A percentile compares a stretch with the other conserved stretches of the same genome.
These are phyloP conservation scores for Turnera subulata DNA, from an alignment of 345 rosid species.

Conservation along the genomic window DNA sequence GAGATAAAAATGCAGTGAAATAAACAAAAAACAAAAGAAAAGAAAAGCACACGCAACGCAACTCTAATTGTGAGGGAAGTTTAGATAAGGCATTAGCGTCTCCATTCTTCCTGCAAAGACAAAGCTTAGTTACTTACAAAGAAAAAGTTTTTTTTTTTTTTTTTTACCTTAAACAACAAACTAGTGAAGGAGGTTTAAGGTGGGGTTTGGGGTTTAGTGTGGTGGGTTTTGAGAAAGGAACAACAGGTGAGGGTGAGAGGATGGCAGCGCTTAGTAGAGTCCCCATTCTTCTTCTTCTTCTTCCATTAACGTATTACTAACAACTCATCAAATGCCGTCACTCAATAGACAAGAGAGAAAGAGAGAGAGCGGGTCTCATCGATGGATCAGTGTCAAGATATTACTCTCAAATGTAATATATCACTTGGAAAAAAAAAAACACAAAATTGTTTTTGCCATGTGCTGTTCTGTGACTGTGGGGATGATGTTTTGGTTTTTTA, in stretches of 20 bases:
- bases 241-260: constrained; percentile 22
- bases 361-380: too few relatives aligned
- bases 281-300: constrained; percentile 22
- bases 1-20: too few relatives aligned
- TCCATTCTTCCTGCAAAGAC: constrained; percentile 36
- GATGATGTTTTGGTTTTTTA: too few relatives aligned
- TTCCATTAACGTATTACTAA: too few relatives aligned
- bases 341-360: too few relatives aligned
- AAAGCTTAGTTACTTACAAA: neutral
- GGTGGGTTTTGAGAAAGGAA: constrained; percentile 10
- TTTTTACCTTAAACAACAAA: constrained; percentile 36
- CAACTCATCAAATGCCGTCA: too few relatives aligned
- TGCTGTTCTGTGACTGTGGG: too few relatives aligned
- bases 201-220: neutral
- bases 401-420: too few relatives aligned
- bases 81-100: constrained; percentile 28
- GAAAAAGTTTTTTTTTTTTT: constrained; percentile 14
- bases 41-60: too few relatives aligned
- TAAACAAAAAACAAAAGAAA: neutral
- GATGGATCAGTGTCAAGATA: too few relatives aligned
- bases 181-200: constrained; percentile 7
- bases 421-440: too few relatives aligned
- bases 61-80: constrained; percentile 30
- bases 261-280: constrained; percentile 28
- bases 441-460: too few relatives aligned